These are phyloP conservation scores for Endocalyx cinctus DNA, from an alignment of 2,329 filamentous ascomycete genomes.

Conservation along the genomic window DNA sequence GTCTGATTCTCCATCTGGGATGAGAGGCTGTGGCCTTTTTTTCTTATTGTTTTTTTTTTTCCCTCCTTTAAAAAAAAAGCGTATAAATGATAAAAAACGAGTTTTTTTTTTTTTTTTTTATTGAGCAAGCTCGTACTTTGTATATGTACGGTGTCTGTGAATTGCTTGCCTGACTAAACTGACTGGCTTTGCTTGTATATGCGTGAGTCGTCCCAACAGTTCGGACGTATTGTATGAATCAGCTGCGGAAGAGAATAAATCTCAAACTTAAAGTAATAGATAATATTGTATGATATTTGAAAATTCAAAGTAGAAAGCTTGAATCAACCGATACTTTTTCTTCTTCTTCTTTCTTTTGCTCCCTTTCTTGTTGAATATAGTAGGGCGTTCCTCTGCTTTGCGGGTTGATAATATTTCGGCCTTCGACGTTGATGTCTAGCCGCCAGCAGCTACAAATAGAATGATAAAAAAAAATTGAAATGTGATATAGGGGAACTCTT, in stretches of 20 bases:
- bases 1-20: constrained; percentile 19
- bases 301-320: constrained; percentile 8
- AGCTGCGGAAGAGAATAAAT: no score
- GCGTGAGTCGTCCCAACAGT: no score
- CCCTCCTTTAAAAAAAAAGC: constrained; percentile 1
- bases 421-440: constrained; percentile 22
- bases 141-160: no score
- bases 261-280: constrained; percentile 3
- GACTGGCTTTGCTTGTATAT: no score
- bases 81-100: constrained; percentile 3
- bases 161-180: no score
- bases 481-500: constrained; percentile 1
- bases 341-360: constrained; percentile 7
- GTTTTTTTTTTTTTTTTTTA: no score
- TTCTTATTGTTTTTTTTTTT: no score
- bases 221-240: no score
- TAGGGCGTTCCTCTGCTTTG: no score
- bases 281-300: constrained; percentile 2
- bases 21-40: no score
- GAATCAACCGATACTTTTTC: constrained; percentile 3
- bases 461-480: constrained; percentile 13
- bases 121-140: no score
- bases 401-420: constrained; percentile 11
- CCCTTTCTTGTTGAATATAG: constrained; percentile 2
- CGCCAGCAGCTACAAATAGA: constrained; percentile 25